Evolutionary conservation across 176 grass and related monocot species (phyloP), one percentile per base, ranked within the genome.

Genomic region (Canna indica): DNA sequence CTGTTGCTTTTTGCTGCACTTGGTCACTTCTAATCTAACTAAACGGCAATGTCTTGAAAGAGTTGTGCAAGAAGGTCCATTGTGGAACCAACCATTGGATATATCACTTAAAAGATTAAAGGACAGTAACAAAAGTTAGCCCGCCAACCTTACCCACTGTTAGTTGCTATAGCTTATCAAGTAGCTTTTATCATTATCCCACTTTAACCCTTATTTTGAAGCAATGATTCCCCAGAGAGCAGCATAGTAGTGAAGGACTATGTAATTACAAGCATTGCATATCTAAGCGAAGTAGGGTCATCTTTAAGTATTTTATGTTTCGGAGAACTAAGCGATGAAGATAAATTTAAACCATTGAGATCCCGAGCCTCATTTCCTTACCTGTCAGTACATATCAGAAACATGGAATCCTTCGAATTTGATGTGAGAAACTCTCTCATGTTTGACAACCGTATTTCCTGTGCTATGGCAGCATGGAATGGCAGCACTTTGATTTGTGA

Each of bases 341-440:
- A 65, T 7, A 24, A 20, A 12, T 11, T 24, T 66, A 10, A 66
- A 12, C 15, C 31, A 20, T 22, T 36, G 32, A 1, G 3, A 66
- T 66, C 18, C 24, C 39, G 18, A 2, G 2, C 32, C 11, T 14
- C 27, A 18, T 57, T 59, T 3, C 33, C 5, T 13, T 48, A 91
- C 93, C 93, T 84, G 69, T 97, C 93, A 1, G 86, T 97, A 84
- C 93, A 97, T 63, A 97, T 81, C 0, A 97, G 86, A 75, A 91
- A 92, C 84, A 85, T 85, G 10, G 88, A 87, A 18, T 80, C 82
- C 0, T 84, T 75, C 0, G 88, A 87, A 42, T 79, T 83, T 42
- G 78, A 84, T 7, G 75, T 85, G 61, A 91, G 77, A 67, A 92
- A 90, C 64, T 90, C 88, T 36, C 82, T 90, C 29, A 91, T 82